Evolutionary conservation across 2,329 filamentous ascomycete species (phyloP), one percentile per base, ranked within the genome.

Genomic region (Thielaviopsis punctulata): DNA sequence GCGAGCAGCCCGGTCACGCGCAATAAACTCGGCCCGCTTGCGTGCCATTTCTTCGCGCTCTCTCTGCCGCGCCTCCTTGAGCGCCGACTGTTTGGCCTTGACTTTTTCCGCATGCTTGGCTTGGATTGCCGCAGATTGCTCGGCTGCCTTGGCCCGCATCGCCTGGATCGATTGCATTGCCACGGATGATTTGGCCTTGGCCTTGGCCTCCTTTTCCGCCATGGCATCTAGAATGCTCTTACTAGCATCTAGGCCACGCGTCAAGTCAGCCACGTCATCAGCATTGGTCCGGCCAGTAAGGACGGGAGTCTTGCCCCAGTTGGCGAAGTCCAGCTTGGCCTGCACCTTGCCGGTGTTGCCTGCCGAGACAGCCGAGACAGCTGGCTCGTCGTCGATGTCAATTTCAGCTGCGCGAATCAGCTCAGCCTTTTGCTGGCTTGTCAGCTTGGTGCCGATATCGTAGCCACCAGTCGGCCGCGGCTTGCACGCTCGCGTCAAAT

Each of bases 371-470:
- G 51, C 45, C 4, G 41, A 25, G n/a, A 56, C 48, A 18, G 53
- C 50, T n/a, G 51, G 41, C 1, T 54, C 51, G 12, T 73, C 66
- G 15, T 79, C 76, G 45, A 74, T 70, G 4, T 77, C 74, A 52
- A 80, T 75, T 23, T 76, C 75, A 15, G 82, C 64, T 8, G 76
- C 78, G 60, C 78, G 74, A 49, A 80, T 68, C 33, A 96, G 71
- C 65, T 95, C 86, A 10, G 89, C 90, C 58, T 89, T 87, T 62
- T 96, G 88, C 53, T 84, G 80, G 33, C 78, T 76, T 12, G 77
- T 85, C 58, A 96, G 68, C 59, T 94, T 95, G 1, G 89, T 94
- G 60, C 77, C 82, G 57, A 82, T 76, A 19, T 73, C 67, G 56
- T 76, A 74, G 62, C 71, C 67, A 62, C 77, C 73, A 54, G 59